Percentiles rank a stretch among this genome's conserved stretches.
phyloP scores from a whole-genome alignment of 495 filamentous ascomycete species.

The Hypoxylon cercidicola region DNA sequence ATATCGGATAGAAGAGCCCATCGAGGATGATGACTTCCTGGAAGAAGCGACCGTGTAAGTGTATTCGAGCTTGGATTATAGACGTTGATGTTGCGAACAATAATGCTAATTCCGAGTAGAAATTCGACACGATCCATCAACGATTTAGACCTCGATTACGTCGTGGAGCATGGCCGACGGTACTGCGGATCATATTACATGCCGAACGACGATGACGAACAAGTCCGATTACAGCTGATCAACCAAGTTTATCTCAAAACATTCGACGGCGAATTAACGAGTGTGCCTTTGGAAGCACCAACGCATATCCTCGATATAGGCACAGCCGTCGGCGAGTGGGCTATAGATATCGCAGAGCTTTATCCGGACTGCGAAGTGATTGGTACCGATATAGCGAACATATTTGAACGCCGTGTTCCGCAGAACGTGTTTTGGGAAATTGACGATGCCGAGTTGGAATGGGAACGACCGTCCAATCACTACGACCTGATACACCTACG shows the following conservation, averaged over 20 bases:
- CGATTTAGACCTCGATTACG: slow-evolving; percentile 63
- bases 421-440: slow-evolving; percentile 77
- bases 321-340: slow-evolving; percentile 78
- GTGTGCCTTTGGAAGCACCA: slow-evolving; percentile 64
- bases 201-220: slow-evolving; percentile 80
- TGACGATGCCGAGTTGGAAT: slow-evolving; percentile 70
- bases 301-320: slow-evolving; percentile 74
- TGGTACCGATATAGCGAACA: slow-evolving; percentile 74
- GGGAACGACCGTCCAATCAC: slow-evolving; percentile 63
- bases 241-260: slow-evolving; percentile 72
- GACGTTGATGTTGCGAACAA: not conserved
- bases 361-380: slow-evolving; percentile 72
- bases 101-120: slow-evolving; percentile 29
- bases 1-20: slow-evolving; percentile 40
- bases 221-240: slow-evolving; percentile 73
- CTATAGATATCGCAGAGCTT: slow-evolving; percentile 73
- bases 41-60: slow-evolving; percentile 61
- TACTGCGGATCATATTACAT: slow-evolving; percentile 78
- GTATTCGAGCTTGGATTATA: not conserved
- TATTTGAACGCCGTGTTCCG: slow-evolving; percentile 64
- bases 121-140: slow-evolving; percentile 66
- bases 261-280: slow-evolving; percentile 68
- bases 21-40: slow-evolving; percentile 43
- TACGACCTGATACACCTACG: slow-evolving; percentile 77
- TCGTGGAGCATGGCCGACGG: slow-evolving; percentile 71